A percentile compares a stretch with the other conserved stretches of the same genome.
phyloP scores from a whole-genome alignment of 192 early-diverging fungal genomes.

The Kickxella alabastrina region DNA sequence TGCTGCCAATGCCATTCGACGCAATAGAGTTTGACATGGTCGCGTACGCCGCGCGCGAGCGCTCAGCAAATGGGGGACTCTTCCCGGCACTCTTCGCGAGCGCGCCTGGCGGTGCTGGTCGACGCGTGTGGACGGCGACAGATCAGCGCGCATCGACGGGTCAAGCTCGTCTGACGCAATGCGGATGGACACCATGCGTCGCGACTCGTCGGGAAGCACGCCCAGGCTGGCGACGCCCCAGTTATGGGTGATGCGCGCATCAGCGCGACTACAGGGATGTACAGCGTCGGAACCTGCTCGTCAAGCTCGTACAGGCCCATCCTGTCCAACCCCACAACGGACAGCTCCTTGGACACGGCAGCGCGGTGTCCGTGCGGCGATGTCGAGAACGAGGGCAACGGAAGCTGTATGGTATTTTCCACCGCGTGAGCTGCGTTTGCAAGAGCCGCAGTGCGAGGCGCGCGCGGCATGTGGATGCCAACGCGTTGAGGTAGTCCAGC shows the following conservation, averaged over 20 bases:
- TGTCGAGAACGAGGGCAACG: conserved; percentile 49
- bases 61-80: conserved; percentile 1
- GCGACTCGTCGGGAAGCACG: conserved; percentile 41
- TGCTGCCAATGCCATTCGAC: conserved; percentile 1
- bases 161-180: conserved; percentile 47
- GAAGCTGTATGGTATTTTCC: conserved; percentile 46
- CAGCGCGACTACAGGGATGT: conserved; percentile 38
- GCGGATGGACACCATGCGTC: conserved; percentile 49
- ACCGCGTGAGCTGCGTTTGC: conserved; percentile 43
- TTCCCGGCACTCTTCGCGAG: conserved; percentile 25
- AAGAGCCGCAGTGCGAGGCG: conserved; percentile 43
- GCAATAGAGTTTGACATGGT: too few relatives aligned
- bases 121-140: conserved; percentile 37
- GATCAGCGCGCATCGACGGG: conserved; percentile 35
- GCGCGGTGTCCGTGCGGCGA: conserved; percentile 48
- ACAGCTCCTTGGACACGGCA: conserved; percentile 48
- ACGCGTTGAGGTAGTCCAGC: conserved; percentile 46
- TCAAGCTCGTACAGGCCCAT: conserved; percentile 51
- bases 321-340: conserved; percentile 40
- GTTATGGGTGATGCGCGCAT: conserved; percentile 51
- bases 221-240: conserved; percentile 40
- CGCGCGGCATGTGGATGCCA: conserved; percentile 40
- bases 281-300: conserved; percentile 48
- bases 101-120: conserved; percentile 39
- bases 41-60: conserved; percentile 4